Evolutionary conservation across 257 asterid species (phyloP), one percentile per base, ranked within the genome.

Genomic region (Hygrophila difformis): DNA sequence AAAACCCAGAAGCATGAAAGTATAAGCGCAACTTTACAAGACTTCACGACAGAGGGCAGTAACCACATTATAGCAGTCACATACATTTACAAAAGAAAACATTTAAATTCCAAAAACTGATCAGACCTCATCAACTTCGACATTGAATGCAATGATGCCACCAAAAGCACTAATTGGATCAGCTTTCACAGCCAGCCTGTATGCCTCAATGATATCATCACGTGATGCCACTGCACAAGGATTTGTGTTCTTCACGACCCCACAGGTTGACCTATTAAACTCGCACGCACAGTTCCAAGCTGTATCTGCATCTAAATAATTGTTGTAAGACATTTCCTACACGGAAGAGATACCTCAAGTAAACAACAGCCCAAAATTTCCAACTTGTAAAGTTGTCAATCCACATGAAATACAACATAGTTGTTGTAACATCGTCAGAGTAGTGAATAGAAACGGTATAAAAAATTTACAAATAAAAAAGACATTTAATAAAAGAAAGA

Each of bases 161-260:
- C 96, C 98, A 67, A 91, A 91, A 39, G 96, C 96, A 60, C 98
- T 86, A 55, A 86, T 87, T n/a, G 98, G 94, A 59, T 91, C 98
- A 21, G 92, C 96, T 77, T 64, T 78, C 59, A 91, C 98, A 38
- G 98, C 98, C 57, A 91, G 67, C 66, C 94, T 72, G 65, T 91
- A 91, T 16, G 95, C 98, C 74, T 86, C 93, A 36, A 86, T 39
- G 47, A 86, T 77, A 66, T 91, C 71, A 46, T 71, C 60, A 10
- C 92, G 94, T 22, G 98, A 77, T 44, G 98, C 98, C 48, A 91
- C 96, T 29, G 96, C 98, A 59, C 96, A 91, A 44, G 98, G 96
- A 78, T 91, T 91, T 34, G 98, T 77, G 67, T 91, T 96, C 63
- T 91, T 91, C 65, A 86, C 96, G 52, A 86, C 65, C 17, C 86